Conservation (phyloP, 2,329 filamentous ascomycete genomes). For the Nigrospora sphaerica region DNA sequence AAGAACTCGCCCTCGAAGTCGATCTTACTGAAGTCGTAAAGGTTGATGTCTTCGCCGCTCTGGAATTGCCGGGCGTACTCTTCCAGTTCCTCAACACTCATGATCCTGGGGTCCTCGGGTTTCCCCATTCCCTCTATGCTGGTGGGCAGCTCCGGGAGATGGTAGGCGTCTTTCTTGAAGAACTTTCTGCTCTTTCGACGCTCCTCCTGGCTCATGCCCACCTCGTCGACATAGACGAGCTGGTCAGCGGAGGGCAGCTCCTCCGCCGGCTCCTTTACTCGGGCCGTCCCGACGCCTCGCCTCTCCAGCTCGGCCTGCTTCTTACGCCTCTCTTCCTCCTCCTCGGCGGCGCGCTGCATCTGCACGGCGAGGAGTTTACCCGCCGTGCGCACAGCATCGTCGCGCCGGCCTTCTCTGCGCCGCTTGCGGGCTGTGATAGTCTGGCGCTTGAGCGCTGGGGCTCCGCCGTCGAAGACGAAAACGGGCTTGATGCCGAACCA, state of each 20-base stretch:
- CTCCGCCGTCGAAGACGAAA: conserved; percentile 96
- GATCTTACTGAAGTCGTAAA: conserved; percentile 98
- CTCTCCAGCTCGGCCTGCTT: conserved; percentile 36
- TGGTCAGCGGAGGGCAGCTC: conserved; percentile 59
- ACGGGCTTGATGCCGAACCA: conserved; percentile 96
- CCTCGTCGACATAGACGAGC: conserved; percentile 85
- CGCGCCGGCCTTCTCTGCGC: conserved; percentile 77
- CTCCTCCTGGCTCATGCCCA: conserved; percentile 73
- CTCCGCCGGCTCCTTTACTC: conserved; percentile 53
- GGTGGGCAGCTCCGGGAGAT: conserved; percentile 78
- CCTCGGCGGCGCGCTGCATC: conserved; percentile 85
- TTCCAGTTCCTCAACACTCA: conserved; percentile 91
- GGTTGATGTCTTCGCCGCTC: conserved; percentile 79
- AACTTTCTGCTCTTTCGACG: conserved; percentile 69
- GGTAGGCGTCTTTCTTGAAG: conserved; percentile 88
- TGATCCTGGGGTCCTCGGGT: conserved; percentile 88
- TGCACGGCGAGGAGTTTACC: conserved; percentile 88
- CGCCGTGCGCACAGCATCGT: conserved; percentile 88
- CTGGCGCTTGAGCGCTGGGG: conserved; percentile 81
- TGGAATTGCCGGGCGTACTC: conserved; percentile 91
- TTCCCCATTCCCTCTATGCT: conserved; percentile 80
- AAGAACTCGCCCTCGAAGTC: conserved; percentile 97
- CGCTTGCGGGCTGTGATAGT: conserved; percentile 76
- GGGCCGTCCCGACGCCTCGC: conserved; percentile 21
- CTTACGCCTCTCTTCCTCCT: conserved; percentile 65